A percentile compares a stretch with the other conserved stretches of the same genome.
Evolutionary conservation across 306 rosid genomes (phyloP).

Genomic region (Sophora flavescens): DNA sequence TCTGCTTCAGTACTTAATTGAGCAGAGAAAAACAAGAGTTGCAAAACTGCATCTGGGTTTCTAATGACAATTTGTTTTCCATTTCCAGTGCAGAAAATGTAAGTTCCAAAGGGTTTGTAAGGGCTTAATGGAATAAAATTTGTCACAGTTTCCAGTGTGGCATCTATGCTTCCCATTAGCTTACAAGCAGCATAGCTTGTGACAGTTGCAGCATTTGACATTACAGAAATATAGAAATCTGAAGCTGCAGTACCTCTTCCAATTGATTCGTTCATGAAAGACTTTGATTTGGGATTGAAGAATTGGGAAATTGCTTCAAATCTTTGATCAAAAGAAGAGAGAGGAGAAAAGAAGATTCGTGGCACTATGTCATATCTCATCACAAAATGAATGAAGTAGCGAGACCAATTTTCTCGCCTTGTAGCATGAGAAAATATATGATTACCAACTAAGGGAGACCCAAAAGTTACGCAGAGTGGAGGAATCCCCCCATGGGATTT

Average conservation of each 20-base stretch:
- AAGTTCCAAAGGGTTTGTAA: constrained; percentile 86
- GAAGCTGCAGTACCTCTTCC: background rate
- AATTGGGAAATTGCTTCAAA: constrained; percentile 46
- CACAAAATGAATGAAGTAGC: constrained; percentile 61
- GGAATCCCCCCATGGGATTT: background rate
- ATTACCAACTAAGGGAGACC: constrained; percentile 80
- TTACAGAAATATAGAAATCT: constrained; percentile 49
- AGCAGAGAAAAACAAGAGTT: constrained; percentile 66
- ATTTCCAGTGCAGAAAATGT: constrained; percentile 60
- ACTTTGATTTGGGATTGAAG: constrained; percentile 41
- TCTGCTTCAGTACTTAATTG: constrained; percentile 50
- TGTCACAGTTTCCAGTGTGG: constrained; percentile 55
- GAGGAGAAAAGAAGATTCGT: constrained; percentile 68
- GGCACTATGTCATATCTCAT: constrained; percentile 75
- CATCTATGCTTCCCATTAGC: constrained; percentile 65
- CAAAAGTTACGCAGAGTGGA: constrained; percentile 75
- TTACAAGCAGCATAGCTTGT: constrained; percentile 65
- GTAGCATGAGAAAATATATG: constrained; percentile 80
- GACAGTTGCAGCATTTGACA: constrained; percentile 61
- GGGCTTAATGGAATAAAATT: constrained; percentile 68
- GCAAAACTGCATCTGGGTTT: constrained; percentile 76
- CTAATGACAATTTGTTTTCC: constrained; percentile 51
- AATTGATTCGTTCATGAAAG: background rate
- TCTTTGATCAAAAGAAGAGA: constrained; percentile 45
- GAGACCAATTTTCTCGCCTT: constrained; percentile 73